Conservation (phyloP, 768 basidiomycete species). For the Piloderma croceum region DNA sequence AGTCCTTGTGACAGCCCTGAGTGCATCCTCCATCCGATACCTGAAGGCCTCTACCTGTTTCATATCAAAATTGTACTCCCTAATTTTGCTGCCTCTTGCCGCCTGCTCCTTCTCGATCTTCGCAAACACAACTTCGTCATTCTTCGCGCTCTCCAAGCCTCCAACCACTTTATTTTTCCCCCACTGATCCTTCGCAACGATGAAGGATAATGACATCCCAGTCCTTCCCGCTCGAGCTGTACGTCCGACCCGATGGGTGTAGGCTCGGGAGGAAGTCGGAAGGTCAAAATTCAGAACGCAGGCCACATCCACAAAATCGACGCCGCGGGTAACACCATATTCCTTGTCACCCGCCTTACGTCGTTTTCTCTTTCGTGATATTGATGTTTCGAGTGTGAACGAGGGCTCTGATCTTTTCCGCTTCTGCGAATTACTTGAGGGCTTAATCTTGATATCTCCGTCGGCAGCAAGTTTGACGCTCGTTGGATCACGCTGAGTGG, state of each 20-base stretch:
- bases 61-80: constrained; percentile 90
- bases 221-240: constrained; percentile 94
- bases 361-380: constrained; percentile 48
- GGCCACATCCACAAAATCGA: constrained; percentile 95
- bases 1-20: constrained; percentile 81
- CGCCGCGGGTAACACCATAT: constrained; percentile 91
- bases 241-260: constrained; percentile 93
- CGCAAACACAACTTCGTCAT: constrained; percentile 72
- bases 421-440: constrained; percentile 35
- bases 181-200: constrained; percentile 66
- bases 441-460: constrained; percentile 17
- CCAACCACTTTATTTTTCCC: constrained; percentile 74
- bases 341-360: constrained; percentile 56
- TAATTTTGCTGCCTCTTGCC: constrained; percentile 46
- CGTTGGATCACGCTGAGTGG: constrained; percentile 55
- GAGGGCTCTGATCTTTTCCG: constrained; percentile 50
- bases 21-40: constrained; percentile 96
- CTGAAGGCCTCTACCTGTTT: constrained; percentile 95
- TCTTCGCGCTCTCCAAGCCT: constrained; percentile 57
- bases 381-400: constrained; percentile 32
- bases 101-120: constrained; percentile 75
- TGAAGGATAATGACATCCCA: constrained; percentile 86
- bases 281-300: constrained; percentile 99
- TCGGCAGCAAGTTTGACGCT: constrained; percentile 13
- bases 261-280: constrained; percentile 80